Evolutionary conservation across 495 filamentous ascomycete species (phyloP).

Genomic region (Mytilinidion resinicola): DNA sequence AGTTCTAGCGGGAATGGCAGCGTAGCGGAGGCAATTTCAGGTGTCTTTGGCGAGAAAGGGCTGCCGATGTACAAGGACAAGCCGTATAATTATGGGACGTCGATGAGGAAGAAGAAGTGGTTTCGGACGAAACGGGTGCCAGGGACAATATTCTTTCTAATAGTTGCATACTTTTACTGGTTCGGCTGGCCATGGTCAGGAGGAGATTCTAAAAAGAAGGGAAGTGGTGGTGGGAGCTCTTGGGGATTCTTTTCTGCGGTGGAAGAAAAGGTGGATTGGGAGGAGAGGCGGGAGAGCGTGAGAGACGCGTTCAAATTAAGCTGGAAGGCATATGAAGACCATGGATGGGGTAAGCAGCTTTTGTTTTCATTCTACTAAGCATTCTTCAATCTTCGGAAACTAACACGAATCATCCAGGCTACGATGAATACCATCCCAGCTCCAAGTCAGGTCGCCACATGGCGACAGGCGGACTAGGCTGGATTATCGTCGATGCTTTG

Average conservation of each 20-base stretch:
- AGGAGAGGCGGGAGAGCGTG: slow-evolving; percentile 71
- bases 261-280: slow-evolving; percentile 55
- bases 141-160: slow-evolving; percentile 43
- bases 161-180: slow-evolving; percentile 52
- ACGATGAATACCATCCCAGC: slow-evolving; percentile 78
- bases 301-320: slow-evolving; percentile 82
- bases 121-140: slow-evolving; percentile 49
- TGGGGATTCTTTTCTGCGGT: slow-evolving; percentile 12
- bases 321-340: slow-evolving; percentile 85
- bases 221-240: background rate
- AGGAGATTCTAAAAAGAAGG: background rate
- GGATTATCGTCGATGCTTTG: slow-evolving; percentile 95
- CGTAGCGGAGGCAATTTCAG: slow-evolving; percentile 42
- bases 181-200: slow-evolving; percentile 37
- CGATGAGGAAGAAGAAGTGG: slow-evolving; percentile 39
- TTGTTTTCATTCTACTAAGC: background rate
- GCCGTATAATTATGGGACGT: slow-evolving; percentile 65
- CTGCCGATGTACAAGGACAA: slow-evolving; percentile 99
- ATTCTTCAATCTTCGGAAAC: background rate
- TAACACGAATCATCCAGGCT: slow-evolving; percentile 46
- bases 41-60: slow-evolving; percentile 51
- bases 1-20: slow-evolving; percentile 39
- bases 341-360: slow-evolving; percentile 77
- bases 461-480: slow-evolving; percentile 77
- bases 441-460: slow-evolving; percentile 76